Conservation (phyloP, 2,329 filamentous ascomycete species). For the Purpureocillium takamizusanense region DNA sequence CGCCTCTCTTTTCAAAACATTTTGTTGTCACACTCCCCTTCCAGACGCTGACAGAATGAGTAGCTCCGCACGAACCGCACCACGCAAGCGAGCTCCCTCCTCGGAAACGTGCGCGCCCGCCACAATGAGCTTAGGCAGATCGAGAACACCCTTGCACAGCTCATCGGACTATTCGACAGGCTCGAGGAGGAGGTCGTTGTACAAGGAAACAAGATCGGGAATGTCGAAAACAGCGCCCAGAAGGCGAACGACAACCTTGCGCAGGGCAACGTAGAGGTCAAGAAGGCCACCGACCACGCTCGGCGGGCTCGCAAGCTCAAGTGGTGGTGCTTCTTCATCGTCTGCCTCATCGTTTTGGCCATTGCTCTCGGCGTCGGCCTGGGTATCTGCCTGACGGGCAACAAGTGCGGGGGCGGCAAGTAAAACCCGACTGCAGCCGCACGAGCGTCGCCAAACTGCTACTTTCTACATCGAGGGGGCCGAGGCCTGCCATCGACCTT, state of each 20-base stretch:
- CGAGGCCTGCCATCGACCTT: no score
- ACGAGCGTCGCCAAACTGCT: no score
- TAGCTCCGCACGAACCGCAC: slow-evolving; percentile 68
- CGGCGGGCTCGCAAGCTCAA: slow-evolving; percentile 64
- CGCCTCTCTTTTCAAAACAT: no score
- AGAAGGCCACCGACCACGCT: slow-evolving; percentile 58
- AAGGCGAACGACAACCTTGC: slow-evolving; percentile 58
- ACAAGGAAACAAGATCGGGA: slow-evolving; percentile 56
- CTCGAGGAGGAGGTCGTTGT: slow-evolving; percentile 66
- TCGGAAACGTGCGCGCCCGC: slow-evolving; percentile 70
- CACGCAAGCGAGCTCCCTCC: slow-evolving; percentile 62
- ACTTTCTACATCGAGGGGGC: no score
- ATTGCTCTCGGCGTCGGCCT: slow-evolving; percentile 46
- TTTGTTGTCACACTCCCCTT: no score
- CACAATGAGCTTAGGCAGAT: slow-evolving; percentile 79
- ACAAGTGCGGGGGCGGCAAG: slow-evolving; percentile 3
- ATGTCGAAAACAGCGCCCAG: slow-evolving; percentile 56
- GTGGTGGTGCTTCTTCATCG: slow-evolving; percentile 67
- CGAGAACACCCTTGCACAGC: slow-evolving; percentile 63
- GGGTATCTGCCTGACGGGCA: slow-evolving; percentile 32
- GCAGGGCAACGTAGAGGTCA: slow-evolving; percentile 60
- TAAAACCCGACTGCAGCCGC: not conserved
- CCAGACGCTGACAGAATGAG: not conserved
- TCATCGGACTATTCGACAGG: slow-evolving; percentile 62
- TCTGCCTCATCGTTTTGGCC: slow-evolving; percentile 46